phyloP scores from a whole-genome alignment of 1,139 yeast species.

The Pichia sp. region DNA sequence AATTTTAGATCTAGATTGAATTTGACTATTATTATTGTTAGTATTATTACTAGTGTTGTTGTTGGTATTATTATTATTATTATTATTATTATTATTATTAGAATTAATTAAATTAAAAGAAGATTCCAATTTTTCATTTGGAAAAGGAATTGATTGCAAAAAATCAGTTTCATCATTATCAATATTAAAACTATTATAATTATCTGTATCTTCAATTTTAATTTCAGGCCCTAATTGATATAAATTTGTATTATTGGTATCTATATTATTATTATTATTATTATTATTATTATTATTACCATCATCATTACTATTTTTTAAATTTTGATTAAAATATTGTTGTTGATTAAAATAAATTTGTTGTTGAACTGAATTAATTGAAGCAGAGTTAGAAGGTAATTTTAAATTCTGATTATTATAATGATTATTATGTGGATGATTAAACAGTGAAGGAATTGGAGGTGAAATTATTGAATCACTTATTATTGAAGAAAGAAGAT shows the following conservation, averaged over 20 bases:
- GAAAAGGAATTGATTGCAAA: neutral
- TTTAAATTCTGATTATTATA: neutral
- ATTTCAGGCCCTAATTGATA: constrained; percentile 16
- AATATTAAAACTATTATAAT: neutral
- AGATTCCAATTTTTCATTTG: neutral
- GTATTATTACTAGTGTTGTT: no score
- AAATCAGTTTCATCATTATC: no score
- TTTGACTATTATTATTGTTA: no score
- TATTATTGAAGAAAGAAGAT: neutral
- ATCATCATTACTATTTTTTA: no score
- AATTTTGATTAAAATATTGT: neutral
- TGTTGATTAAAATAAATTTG: neutral
- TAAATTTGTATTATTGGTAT: no score
- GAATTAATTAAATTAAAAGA: constrained; percentile 5
- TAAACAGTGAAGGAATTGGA: neutral
- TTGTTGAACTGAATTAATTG: neutral
- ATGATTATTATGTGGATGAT: neutral
- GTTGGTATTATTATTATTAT: no score
- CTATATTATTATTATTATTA: neutral
- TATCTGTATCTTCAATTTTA: constrained; percentile 21
- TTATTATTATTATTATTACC: neutral
- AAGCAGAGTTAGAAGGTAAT: neutral
- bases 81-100: no score
- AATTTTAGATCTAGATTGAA: no score
- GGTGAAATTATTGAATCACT: neutral